Evolutionary conservation across 169 alveolate genomes (phyloP).

Genomic region (Sarcocystis neurona): DNA sequence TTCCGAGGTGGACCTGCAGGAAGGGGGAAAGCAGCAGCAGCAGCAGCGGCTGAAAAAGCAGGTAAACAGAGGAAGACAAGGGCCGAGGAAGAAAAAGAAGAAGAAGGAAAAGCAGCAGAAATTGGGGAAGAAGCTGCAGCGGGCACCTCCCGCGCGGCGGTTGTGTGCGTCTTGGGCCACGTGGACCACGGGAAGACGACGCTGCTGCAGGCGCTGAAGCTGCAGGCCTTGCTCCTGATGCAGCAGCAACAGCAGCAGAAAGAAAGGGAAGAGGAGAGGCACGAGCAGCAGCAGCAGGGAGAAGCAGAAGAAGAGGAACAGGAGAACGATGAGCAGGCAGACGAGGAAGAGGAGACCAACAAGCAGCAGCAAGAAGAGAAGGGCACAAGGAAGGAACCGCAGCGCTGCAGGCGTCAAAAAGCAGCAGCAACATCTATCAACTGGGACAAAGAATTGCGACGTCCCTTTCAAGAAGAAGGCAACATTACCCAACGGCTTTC

Average conservation of each 20-base stretch:
- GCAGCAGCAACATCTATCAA: no score
- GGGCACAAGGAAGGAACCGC: no score
- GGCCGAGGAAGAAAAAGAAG: neutral
- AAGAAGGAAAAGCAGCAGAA: no score
- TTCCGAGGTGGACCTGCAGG: no score
- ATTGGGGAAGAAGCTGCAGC: no score
- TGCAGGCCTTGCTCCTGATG: neutral
- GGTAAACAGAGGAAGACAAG: neutral
- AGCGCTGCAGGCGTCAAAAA: no score
- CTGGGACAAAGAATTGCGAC: no score
- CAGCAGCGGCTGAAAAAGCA: neutral
- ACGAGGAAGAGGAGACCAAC: neutral
- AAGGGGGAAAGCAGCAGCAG: no score
- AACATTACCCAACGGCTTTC: conserved; percentile 51
- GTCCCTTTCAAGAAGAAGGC: conserved; percentile 51
- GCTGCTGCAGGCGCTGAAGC: conserved; percentile 82
- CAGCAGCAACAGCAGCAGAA: no score
- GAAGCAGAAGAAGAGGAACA: neutral
- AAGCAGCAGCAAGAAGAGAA: neutral
- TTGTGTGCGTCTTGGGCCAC: conserved; percentile 96
- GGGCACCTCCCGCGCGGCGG: conserved; percentile 82
- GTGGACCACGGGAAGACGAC: conserved; percentile 98
- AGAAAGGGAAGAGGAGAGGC: neutral
- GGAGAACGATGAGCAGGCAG: neutral
- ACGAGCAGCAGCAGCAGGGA: neutral